Base-by-base conservation (phyloP, 2,329 filamentous ascomycete genomes). In the Verticillium dahliae region DNA sequence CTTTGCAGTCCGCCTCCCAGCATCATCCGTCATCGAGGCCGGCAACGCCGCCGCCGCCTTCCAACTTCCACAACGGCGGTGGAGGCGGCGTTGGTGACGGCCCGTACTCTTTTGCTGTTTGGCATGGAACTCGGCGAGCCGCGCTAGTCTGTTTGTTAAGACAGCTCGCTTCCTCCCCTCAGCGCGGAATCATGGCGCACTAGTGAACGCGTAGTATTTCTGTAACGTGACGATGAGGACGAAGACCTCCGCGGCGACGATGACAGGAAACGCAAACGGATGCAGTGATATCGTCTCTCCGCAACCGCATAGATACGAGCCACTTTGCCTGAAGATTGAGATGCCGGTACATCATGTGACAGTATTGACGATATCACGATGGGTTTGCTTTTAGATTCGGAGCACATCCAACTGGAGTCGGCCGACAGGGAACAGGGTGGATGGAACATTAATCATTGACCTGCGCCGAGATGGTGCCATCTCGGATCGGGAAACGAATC, bases 151-250 rank as follows among this genome's bases (percentile, higher is more conserved):
- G 9, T 72, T 76, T 4, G 69, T 85, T 56, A 81, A 63, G 84
- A 86, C 65, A 79, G 80, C 62, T 86, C 84, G 1, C 81, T 76
- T 0, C 84, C 84, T 1, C 80, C 82, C 0, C 84, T 0, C 74
- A 84, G 56, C 74, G 84, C 58, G 83, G 84, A 31, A 86, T 84
- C 71, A 86, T 86, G 83, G 84, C 84, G 0, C 84, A 86, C 63
- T 86, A 18, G 74, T 86, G n/a, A 86, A 86, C n/a, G n/a, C n/a
- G n/a, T n/a, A n/a, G n/a, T n/a, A n/a, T n/a, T n/a, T n/a, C n/a
- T n/a, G n/a, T n/a, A n/a, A 70, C 75, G 81, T 41, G 80, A 82
- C 6, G 81, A 84, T 34, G 83, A 85, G 61, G 83, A 85, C 61
- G 82, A 82, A 56, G 82, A 84, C 54, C 75, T 75, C 0, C 74